A percentile compares a stretch with the other conserved stretches of the same genome.
Conservation (phyloP, 257 asterid species). For the Schizonepeta tenuifolia region DNA sequence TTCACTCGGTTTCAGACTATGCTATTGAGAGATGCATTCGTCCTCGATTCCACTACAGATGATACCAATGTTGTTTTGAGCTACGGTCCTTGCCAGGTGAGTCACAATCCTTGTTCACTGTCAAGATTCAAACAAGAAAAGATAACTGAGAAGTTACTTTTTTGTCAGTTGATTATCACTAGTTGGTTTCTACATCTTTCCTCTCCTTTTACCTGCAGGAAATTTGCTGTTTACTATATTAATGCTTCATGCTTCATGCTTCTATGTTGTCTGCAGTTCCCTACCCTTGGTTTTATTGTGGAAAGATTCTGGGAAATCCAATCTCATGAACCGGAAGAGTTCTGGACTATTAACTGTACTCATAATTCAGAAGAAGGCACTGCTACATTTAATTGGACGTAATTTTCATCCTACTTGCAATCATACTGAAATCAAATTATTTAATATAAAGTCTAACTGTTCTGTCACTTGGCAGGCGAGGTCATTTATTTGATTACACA, state of each 20-base stretch:
- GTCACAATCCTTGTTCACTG: conserved; percentile 18
- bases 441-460: conserved; percentile 26
- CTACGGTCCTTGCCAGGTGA: conserved; percentile 99
- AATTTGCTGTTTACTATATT: conserved; percentile 15
- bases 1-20: conserved; percentile 97
- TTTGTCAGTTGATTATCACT: conserved; percentile 14
- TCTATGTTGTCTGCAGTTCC: conserved; percentile 66
- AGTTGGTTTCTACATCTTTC: conserved; percentile 19
- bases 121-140: conserved; percentile 10
- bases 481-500: conserved; percentile 92
- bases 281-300: conserved; percentile 94
- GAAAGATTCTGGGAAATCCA: conserved; percentile 98
- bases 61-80: conserved; percentile 77
- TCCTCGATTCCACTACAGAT: conserved; percentile 67
- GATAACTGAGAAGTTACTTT: conserved; percentile 19
- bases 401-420: conserved; percentile 44
- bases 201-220: conserved; percentile 22
- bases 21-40: conserved; percentile 87
- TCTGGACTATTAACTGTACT: conserved; percentile 93
- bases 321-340: conserved; percentile 95
- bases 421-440: conserved; percentile 16
- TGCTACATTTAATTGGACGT: conserved; percentile 89
- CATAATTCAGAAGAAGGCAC: conserved; percentile 86
- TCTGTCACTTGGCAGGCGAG: conserved; percentile 73
- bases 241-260: conserved; percentile 27